Percentiles rank a stretch among this genome's conserved stretches.
These are phyloP conservation scores for Starmera pachycereana DNA, from an alignment of 805 yeast genomes.

Conservation along the genomic window DNA sequence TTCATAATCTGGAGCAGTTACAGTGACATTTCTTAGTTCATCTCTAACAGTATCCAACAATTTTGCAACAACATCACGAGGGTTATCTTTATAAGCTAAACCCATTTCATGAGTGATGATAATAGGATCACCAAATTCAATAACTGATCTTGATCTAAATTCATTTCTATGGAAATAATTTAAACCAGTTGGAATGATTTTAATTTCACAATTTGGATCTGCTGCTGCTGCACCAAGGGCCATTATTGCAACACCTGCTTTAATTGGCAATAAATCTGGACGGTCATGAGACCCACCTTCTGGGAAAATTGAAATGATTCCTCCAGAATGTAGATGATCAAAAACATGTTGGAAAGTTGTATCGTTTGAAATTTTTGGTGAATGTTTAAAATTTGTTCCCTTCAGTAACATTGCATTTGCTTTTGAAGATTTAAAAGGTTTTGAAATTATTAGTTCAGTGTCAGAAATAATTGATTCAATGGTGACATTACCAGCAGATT, in stretches of 20 bases:
- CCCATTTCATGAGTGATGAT: slow-evolving; percentile 55
- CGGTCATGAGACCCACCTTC: slow-evolving; percentile 98
- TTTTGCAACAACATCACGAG: slow-evolving; percentile 65
- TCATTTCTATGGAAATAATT: slow-evolving; percentile 92
- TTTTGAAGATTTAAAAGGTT: slow-evolving; percentile 52
- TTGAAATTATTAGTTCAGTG: slow-evolving; percentile 53
- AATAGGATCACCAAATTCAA: slow-evolving; percentile 88
- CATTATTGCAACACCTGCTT: slow-evolving; percentile 97
- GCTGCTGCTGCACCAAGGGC: slow-evolving; percentile 87
- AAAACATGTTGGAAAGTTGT: slow-evolving; percentile 76
- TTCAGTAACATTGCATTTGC: slow-evolving; percentile 35
- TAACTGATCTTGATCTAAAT: slow-evolving; percentile 87
- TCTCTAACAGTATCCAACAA: slow-evolving; percentile 63
- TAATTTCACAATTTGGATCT: slow-evolving; percentile 63
- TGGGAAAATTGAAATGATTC: slow-evolving; percentile 86
- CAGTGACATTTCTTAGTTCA: slow-evolving; percentile 79
- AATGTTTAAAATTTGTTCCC: slow-evolving; percentile 63
- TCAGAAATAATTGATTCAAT: slow-evolving; percentile 60
- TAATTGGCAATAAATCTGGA: slow-evolving; percentile 78
- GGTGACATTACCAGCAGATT: slow-evolving; percentile 66
- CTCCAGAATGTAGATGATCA: slow-evolving; percentile 64
- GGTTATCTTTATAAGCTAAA: slow-evolving; percentile 49
- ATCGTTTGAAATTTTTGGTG: slow-evolving; percentile 77
- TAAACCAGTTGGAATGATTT: slow-evolving; percentile 92
- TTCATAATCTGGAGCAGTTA: slow-evolving; percentile 89